Base-by-base conservation (phyloP, 2,329 filamentous ascomycete species). In the Fusarium pseudonygamai region DNA sequence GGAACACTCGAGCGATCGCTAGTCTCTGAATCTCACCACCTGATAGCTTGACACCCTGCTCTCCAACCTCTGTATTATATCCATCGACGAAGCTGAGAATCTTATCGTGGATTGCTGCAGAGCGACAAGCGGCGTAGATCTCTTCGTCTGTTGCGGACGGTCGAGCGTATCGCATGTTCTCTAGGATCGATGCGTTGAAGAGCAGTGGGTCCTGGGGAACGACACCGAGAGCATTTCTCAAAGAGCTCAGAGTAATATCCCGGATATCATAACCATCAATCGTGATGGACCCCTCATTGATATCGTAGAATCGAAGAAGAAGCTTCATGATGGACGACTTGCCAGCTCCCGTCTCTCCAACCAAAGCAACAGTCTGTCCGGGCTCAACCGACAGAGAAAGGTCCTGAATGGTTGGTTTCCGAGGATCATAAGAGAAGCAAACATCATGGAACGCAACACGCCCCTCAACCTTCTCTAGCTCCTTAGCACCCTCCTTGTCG, bases 181-280 rank as follows among this genome's bases (percentile, higher is more conserved):
- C 87, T 77, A 90, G 85, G 46, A 93, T 87, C 3, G 88, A 88
- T 37, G 87, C 85, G 77, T 92, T 91, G 82, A 93, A 93, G 14
- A 93, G 82, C 0, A 87, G 83, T 0, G 90, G 87, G 68, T 91
- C 88, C 79, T 93, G 89, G 6, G 91, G 91, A 0, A 93, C 91
- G 18, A 92, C 85, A 26, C 90, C 90, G 32, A 93, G 85, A 6
- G 84, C 83, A 26, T 88, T 85, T 15, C 90, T 85, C 6, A 93
- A 82, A 50, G 87, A 90, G 62, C 85, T 83, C 20, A 91, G 82
- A 0, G 86, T 89, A 5, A 93, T 85, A 32, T 88, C 83, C 28
- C 89, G 86, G 32, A 93, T 84, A 68, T 91, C 88, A 72, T 89
- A 86, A 0, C 87, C 88, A 69, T 91, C 89, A 42, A 91, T 87